These are phyloP conservation scores for Trichoderma sp. DNA, from an alignment of 2,329 filamentous ascomycete species.

Conservation along the genomic window DNA sequence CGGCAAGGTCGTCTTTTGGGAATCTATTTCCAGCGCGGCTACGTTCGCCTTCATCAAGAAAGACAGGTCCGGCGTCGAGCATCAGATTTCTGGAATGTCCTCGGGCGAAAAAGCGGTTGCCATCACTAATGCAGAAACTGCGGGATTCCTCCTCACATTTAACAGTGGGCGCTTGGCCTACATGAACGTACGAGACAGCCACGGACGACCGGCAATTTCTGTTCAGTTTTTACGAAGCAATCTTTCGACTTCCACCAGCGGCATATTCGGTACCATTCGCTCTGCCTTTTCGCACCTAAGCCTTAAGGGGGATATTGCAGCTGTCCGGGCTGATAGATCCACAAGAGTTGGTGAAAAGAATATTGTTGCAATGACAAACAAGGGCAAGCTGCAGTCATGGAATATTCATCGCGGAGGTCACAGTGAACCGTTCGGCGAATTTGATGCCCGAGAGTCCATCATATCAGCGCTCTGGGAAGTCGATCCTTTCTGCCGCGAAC, in stretches of 20 bases:
- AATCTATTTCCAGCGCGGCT: conserved; percentile 85
- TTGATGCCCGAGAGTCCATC: conserved; percentile 66
- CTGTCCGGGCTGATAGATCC: conserved; percentile 71
- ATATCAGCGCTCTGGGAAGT: conserved; percentile 58
- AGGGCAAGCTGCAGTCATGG: conserved; percentile 80
- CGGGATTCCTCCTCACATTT: conserved; percentile 81
- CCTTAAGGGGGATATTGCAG: conserved; percentile 73
- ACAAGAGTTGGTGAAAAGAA: conserved; percentile 78
- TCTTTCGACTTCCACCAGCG: conserved; percentile 53
- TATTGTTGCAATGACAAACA: conserved; percentile 73
- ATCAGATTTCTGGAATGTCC: conserved; percentile 68
- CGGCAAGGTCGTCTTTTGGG: conserved; percentile 91
- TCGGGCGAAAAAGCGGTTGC: conserved; percentile 75
- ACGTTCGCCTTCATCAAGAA: conserved; percentile 81
- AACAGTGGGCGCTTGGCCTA: conserved; percentile 86
- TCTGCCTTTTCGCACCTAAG: conserved; percentile 69
- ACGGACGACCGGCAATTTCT: conserved; percentile 78
- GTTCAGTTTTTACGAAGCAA: conserved; percentile 71
- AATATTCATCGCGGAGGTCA: conserved; percentile 84
- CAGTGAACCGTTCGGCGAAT: conserved; percentile 68
- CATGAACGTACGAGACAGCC: conserved; percentile 77
- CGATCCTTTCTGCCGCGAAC: conserved; percentile 46
- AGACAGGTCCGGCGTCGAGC: conserved; percentile 75
- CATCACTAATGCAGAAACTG: conserved; percentile 77
- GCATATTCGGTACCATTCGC: conserved; percentile 78